Percentiles rank a stretch among this genome's conserved stretches.
phyloP scores from a whole-genome alignment of 768 basidiomycete genomes.

The Trametes cubensis region DNA sequence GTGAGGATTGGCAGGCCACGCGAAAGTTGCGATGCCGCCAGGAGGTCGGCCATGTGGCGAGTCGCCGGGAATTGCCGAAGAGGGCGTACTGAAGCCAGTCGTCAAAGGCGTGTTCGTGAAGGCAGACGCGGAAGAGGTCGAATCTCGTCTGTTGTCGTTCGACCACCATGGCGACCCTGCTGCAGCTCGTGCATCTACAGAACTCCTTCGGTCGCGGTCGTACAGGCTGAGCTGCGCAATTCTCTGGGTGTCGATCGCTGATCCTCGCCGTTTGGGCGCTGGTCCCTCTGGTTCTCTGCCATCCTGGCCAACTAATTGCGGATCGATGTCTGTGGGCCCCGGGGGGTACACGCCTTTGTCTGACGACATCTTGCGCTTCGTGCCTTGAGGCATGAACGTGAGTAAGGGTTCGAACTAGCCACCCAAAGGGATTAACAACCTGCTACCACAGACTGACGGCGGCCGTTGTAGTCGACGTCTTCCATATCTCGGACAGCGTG shows the following conservation, averaged over 20 bases:
- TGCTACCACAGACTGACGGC: constrained; percentile 72
- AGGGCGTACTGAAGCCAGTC: constrained; percentile 32
- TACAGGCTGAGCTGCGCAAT: constrained; percentile 76
- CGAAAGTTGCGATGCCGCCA: constrained; percentile 66
- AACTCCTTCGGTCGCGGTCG: constrained; percentile 81
- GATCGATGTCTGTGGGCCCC: constrained; percentile 64
- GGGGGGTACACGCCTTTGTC: constrained; percentile 58
- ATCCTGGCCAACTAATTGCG: constrained; percentile 69
- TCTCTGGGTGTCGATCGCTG: constrained; percentile 76
- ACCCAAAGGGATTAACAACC: constrained; percentile 36
- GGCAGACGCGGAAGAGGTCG: constrained; percentile 57
- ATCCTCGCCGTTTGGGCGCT: constrained; percentile 81
- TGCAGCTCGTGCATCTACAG: constrained; percentile 63
- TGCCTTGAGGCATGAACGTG: constrained; percentile 50
- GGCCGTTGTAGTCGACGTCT: constrained; percentile 69
- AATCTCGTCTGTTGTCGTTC: constrained; percentile 74
- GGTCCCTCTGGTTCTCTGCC: constrained; percentile 66
- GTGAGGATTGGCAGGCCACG: constrained; percentile 61
- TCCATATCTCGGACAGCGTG: constrained; percentile 43
- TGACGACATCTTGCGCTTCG: constrained; percentile 82
- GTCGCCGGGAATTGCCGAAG: constrained; percentile 62
- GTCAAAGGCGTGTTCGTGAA: constrained; percentile 61
- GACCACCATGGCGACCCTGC: constrained; percentile 51
- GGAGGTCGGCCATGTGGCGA: constrained; percentile 66
- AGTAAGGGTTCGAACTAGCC: constrained; percentile 25